Percentiles rank a stretch among this genome's conserved stretches.
phyloP scores from a whole-genome alignment of 2,329 filamentous ascomycete species.

The Helminthosporium solani region DNA sequence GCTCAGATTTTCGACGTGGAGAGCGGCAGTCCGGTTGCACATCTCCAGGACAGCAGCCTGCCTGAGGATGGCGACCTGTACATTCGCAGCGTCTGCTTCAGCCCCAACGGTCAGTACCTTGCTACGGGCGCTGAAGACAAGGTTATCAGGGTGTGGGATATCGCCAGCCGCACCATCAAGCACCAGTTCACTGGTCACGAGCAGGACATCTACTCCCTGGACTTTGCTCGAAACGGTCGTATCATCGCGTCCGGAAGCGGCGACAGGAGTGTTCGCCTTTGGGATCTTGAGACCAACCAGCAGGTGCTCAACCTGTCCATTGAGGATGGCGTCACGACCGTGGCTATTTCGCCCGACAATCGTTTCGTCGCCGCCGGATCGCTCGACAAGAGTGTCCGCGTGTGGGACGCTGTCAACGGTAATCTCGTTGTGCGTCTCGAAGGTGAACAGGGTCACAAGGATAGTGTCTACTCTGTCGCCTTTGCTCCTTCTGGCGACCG shows the following conservation, averaged over 20 bases:
- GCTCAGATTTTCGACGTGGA: constrained; percentile 98
- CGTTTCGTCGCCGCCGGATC: constrained; percentile 93
- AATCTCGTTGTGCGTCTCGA: constrained; percentile 89
- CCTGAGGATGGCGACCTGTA: constrained; percentile 91
- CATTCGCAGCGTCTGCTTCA: constrained; percentile 98
- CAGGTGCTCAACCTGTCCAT: constrained; percentile 86
- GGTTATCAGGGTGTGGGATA: constrained; percentile 97
- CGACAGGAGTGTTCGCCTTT: constrained; percentile 89
- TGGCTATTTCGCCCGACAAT: constrained; percentile 94
- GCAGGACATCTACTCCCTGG: constrained; percentile 96
- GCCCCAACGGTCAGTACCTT: constrained; percentile 88
- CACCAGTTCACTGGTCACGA: constrained; percentile 96
- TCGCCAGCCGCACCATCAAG: constrained; percentile 76
- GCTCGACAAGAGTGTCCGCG: constrained; percentile 94
- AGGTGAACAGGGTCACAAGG: constrained; percentile 90
- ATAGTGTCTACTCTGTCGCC: constrained; percentile 93
- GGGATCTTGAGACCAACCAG: constrained; percentile 85
- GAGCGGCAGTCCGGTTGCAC: constrained; percentile 82
- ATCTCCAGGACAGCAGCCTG: constrained; percentile 83
- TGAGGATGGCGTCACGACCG: constrained; percentile 95
- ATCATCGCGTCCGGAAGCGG: constrained; percentile 95
- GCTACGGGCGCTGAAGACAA: constrained; percentile 98
- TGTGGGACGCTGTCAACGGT: constrained; percentile 89
- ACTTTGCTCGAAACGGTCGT: constrained; percentile 89
- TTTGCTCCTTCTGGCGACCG: constrained; percentile 93